Evolutionary conservation across 257 asterid species (phyloP).

Genomic region (Eustoma russellianum): DNA sequence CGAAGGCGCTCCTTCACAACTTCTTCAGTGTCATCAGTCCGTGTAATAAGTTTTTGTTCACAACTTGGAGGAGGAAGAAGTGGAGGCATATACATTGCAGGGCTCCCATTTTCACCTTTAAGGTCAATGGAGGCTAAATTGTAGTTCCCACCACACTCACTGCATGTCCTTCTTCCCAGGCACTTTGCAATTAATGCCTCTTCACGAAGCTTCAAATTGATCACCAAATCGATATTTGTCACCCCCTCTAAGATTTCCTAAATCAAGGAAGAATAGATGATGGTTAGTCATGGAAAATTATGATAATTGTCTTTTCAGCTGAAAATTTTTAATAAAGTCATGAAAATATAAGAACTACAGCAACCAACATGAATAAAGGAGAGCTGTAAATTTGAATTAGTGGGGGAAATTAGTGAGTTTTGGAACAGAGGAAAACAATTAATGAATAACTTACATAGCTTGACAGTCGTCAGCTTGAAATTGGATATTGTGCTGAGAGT

Average conservation of each 20-base stretch:
- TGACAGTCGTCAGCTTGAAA: conserved; percentile 17
- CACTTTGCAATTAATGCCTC: conserved; percentile 88
- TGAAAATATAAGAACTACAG: no score
- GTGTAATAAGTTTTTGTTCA: conserved; percentile 63
- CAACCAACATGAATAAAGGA: no score
- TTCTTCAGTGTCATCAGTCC: conserved; percentile 82
- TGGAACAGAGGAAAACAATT: conserved; percentile 2
- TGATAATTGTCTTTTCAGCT: background rate
- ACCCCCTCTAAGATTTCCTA: conserved; percentile 92
- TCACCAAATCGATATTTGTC: conserved; percentile 75
- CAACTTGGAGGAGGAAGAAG: conserved; percentile 91
- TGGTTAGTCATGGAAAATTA: background rate
- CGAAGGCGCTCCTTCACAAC: conserved; percentile 82
- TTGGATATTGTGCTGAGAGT: conserved; percentile 10
- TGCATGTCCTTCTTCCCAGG: conserved; percentile 91
- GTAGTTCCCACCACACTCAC: conserved; percentile 82
- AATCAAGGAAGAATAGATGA: conserved; percentile 10
- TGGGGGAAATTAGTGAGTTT: background rate
- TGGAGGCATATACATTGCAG: conserved; percentile 88
- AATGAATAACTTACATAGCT: conserved; percentile 13
- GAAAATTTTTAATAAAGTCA: background rate
- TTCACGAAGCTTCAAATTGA: conserved; percentile 79
- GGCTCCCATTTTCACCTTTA: conserved; percentile 49
- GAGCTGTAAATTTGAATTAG: no score
- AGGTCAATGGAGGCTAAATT: conserved; percentile 83